Evolutionary conservation across 441 rosid species (phyloP), one percentile per base, ranked within the genome.

Genomic region (Euphorbia schlechtendalii): DNA sequence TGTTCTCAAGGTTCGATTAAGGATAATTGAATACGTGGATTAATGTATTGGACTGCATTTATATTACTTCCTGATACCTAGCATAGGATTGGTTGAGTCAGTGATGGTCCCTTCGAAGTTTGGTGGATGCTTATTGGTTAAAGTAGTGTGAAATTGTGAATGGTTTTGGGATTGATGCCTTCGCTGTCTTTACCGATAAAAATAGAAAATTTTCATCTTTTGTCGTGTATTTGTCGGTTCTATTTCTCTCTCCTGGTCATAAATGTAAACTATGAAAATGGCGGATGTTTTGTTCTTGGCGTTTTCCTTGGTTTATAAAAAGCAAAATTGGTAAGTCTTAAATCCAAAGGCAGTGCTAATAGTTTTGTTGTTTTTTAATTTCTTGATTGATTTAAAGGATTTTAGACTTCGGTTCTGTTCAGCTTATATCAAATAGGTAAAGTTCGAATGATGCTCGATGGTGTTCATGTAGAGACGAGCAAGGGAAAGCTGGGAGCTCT

Each of bases 191-290:
- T 57, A 21, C 32, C 28, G 17, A 3, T 66, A 32, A 66, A n/a
- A 32, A 27, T 66, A 30, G 1, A 57, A 56, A 14, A 56, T 46
- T 27, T 4, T 4, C 18, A 30, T 17, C n/a, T 25, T 8, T 27
- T 34, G 13, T 14, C 20, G 46, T 12, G 11, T 25, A n/a, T 24
- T 64, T 13, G 6, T 40, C 14, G 8, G 11, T 43, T 7, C 17
- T 43, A 14, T 20, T 36, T 8, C 12, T 4, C 30, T 55, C 12
- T n/a, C 10, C 40, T 61, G 40, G n/a, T 61, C 54, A 43, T 43
- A 45, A 34, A 43, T 61, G n/a, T 27, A 28, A 49, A 66, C 57
- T 30, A 45, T 30, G 34, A 66, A 32, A 30, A 11, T 3, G 56
- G 2, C 10, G 27, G 56, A 27, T 63, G 45, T 30, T 63, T 63